A percentile compares a stretch with the other conserved stretches of the same genome.
These are phyloP conservation scores for Populus alba DNA, from an alignment of 345 rosid genomes.

Conservation along the genomic window DNA sequence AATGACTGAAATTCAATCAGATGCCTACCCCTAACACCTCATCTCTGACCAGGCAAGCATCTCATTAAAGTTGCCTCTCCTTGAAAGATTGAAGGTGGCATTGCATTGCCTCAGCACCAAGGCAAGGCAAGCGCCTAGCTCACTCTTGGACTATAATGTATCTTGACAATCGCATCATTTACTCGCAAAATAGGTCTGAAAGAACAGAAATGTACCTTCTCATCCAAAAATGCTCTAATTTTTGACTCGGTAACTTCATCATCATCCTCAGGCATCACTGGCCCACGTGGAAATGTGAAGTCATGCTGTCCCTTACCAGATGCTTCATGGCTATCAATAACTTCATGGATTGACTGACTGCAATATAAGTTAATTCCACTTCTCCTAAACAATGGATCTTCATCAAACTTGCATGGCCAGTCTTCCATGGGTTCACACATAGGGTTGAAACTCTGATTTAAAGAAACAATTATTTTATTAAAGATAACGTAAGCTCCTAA, in stretches of 20 bases:
- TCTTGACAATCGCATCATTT: conserved; percentile 10
- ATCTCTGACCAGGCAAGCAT: background rate
- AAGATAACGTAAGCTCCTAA: background rate
- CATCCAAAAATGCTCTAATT: conserved; percentile 35
- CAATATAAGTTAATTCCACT: conserved; percentile 38
- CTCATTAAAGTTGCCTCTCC: background rate
- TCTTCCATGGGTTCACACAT: conserved; percentile 75
- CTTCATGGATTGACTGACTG: conserved; percentile 26
- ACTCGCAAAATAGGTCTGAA: background rate
- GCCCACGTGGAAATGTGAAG: conserved; percentile 48
- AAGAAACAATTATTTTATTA: conserved; percentile 14
- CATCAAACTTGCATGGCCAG: conserved; percentile 64
- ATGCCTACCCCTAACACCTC: background rate
- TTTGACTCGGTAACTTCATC: conserved; percentile 35
- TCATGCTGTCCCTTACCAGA: conserved; percentile 41
- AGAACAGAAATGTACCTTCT: conserved; percentile 27
- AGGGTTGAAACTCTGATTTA: conserved; percentile 78
- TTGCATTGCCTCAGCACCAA: background rate
- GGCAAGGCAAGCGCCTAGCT: background rate
- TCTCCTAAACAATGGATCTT: conserved; percentile 40
- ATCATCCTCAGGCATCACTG: conserved; percentile 23
- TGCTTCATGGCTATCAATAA: conserved; percentile 31
- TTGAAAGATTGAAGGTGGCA: background rate
- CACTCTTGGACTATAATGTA: background rate
- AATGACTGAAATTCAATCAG: background rate